Conservation (phyloP, 2,329 filamentous ascomycete genomes). For the Lachnellula suecica region DNA sequence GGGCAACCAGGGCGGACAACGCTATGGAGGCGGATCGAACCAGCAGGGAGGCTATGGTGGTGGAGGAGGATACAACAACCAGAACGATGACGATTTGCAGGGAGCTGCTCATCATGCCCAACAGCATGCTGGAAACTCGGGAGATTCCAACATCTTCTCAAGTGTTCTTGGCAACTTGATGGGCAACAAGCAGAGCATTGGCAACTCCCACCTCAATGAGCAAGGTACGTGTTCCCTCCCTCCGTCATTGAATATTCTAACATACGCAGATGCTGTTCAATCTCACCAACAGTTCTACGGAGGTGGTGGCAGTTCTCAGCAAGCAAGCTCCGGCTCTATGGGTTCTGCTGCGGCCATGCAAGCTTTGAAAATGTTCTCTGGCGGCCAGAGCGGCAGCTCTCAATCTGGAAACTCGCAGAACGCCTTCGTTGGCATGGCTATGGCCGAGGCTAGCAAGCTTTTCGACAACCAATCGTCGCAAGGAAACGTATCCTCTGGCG, state of each 20-base stretch:
- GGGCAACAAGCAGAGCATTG: slow-evolving; percentile 49
- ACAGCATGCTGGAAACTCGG: slow-evolving; percentile 49
- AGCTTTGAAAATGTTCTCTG: slow-evolving; percentile 76
- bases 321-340: slow-evolving; percentile 51
- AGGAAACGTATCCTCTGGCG: slow-evolving; percentile 53
- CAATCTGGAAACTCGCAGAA: slow-evolving; percentile 62
- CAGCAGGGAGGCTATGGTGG: slow-evolving; percentile 17
- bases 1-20: slow-evolving; percentile 1
- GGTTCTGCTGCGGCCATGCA: slow-evolving; percentile 79
- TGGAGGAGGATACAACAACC: slow-evolving; percentile 32
- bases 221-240: slow-evolving; percentile 33
- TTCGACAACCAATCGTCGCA: slow-evolving; percentile 58
- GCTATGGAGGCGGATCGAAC: background rate
- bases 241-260: background rate
- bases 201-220: slow-evolving; percentile 57
- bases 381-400: slow-evolving; percentile 46
- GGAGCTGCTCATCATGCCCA: slow-evolving; percentile 54
- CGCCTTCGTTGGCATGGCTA: slow-evolving; percentile 79
- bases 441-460: slow-evolving; percentile 79
- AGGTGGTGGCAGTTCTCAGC: slow-evolving; percentile 39
- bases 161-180: slow-evolving; percentile 53
- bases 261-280: slow-evolving; percentile 58
- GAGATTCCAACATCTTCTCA: slow-evolving; percentile 52
- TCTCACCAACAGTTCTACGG: slow-evolving; percentile 77
- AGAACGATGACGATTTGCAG: slow-evolving; percentile 49